These are phyloP conservation scores for Euphorbia tirucalli DNA, from an alignment of 345 rosid species.

Conservation along the genomic window DNA sequence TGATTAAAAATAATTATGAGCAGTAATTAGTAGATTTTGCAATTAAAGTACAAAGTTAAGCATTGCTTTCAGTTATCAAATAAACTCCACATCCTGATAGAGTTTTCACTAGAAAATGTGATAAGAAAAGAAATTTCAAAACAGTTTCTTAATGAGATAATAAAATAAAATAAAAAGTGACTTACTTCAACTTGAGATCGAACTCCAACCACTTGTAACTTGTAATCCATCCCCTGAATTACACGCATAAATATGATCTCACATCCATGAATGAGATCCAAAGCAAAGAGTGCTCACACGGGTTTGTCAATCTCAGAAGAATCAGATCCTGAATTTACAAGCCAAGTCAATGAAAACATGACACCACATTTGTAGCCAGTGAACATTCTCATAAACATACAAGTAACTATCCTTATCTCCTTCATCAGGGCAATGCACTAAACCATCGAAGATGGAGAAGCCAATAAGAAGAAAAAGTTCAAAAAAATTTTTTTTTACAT, in stretches of 20 bases:
- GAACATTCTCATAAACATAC: background rate
- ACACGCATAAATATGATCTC: constrained; percentile 8
- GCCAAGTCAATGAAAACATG: constrained; percentile 17
- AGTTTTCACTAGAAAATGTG: background rate
- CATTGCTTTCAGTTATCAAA: background rate
- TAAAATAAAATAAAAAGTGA: constrained; percentile 7
- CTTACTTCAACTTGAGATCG: constrained; percentile 43
- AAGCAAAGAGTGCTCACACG: background rate
- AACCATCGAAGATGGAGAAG: background rate
- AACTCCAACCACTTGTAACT: constrained; percentile 34
- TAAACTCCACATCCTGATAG: background rate
- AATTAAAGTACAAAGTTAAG: background rate
- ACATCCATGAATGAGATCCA: constrained; percentile 16
- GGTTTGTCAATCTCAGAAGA: constrained; percentile 16
- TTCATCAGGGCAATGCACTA: background rate
- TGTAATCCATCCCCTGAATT: constrained; percentile 40
- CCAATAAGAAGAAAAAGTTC: too few species aligned
- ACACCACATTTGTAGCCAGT: constrained; percentile 1
- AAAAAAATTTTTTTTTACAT: background rate
- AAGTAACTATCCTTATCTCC: background rate
- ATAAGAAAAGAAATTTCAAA: background rate
- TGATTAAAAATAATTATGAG: background rate
- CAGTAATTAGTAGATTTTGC: background rate
- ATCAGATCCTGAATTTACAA: constrained; percentile 22
- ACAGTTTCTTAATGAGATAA: background rate